Evolutionary conservation across 306 rosid genomes (phyloP).

Genomic region (Medicago lupulina): DNA sequence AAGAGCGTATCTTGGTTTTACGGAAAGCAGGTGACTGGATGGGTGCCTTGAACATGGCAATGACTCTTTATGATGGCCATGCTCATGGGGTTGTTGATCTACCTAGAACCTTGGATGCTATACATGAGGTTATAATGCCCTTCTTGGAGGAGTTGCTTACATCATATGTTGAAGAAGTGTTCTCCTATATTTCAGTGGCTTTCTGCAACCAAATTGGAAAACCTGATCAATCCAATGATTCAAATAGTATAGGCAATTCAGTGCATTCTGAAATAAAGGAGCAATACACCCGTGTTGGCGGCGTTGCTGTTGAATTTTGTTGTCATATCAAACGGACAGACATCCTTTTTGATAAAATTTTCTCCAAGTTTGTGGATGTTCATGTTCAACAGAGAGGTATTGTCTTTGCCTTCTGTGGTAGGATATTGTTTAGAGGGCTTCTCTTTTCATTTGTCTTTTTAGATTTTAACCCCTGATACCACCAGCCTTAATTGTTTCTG

Average conservation of each 20-base stretch:
- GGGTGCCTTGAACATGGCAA: conserved; percentile 96
- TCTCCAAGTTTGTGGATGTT: conserved; percentile 74
- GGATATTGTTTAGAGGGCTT: conserved; percentile 25
- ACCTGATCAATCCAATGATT: conserved; percentile 55
- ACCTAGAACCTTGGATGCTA: conserved; percentile 89
- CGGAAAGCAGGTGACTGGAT: conserved; percentile 97
- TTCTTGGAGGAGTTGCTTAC: conserved; percentile 86
- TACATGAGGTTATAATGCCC: conserved; percentile 92
- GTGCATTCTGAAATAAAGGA: conserved; percentile 87
- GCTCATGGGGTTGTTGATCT: conserved; percentile 96
- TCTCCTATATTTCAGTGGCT: conserved; percentile 94
- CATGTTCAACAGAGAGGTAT: conserved; percentile 87
- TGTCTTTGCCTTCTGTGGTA: conserved; percentile 33
- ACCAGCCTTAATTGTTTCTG: not conserved
- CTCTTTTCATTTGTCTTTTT: conserved; percentile 38
- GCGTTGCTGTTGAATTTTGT: conserved; percentile 99
- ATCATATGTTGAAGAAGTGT: conserved; percentile 94
- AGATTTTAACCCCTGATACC: conserved; percentile 15
- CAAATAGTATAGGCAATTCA: conserved; percentile 55
- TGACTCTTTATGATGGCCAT: conserved; percentile 93
- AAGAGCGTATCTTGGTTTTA: conserved; percentile 85
- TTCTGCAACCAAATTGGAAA: conserved; percentile 88
- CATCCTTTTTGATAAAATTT: conserved; percentile 93
- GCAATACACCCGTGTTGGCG: conserved; percentile 94
- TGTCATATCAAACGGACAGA: conserved; percentile 94